Base-by-base conservation (phyloP, 345 rosid genomes). In the Camelina neglecta region DNA sequence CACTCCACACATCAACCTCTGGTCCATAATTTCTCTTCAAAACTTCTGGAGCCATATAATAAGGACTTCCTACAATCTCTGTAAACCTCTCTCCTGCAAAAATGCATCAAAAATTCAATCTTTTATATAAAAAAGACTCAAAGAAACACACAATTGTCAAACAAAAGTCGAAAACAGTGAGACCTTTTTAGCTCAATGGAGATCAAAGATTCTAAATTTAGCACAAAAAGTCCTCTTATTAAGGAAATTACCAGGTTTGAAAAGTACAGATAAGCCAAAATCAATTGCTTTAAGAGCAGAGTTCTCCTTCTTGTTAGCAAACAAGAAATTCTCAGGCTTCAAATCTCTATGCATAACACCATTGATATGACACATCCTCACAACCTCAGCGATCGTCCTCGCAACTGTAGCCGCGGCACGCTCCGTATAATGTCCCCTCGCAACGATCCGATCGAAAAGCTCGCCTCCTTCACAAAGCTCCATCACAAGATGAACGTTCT, bases 311-410 rank as follows among this genome's bases (percentile, higher is more conserved):
- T 94, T 94, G 56, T 87, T 90, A 21, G 96, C 92, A 68, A 91
- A 90, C 78, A 94, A 72, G 81, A 94, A 94, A 72, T 94, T 94
- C 84, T 94, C 98, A 12, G 98, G 98, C 86, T 94, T 93, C 84
- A 93, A 81, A 60, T 93, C 98, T 38, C 98, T 83, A 76, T 91
- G 98, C 91, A 93, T 93, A n/a, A 94, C 98, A 0, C 98, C 98
- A 61, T 90, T 91, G 48, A 79, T 79, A 51, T 94, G 98, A 63
- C 98, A 94, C 97, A 90, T 90, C 84, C 75, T 85, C 44, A 94
- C 98, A 4, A 94, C 98, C 73, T 94, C 97, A 0, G 91, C 96
- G 4, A 92, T 77, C 16, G 96, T 94, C 71, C 93, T 89, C 1
- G 85, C 92, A 7, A 92, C 88, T 15, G 80, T 81, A 11, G 98